phyloP scores from a whole-genome alignment of 176 grass and related monocot genomes.

The Carex parvula region DNA sequence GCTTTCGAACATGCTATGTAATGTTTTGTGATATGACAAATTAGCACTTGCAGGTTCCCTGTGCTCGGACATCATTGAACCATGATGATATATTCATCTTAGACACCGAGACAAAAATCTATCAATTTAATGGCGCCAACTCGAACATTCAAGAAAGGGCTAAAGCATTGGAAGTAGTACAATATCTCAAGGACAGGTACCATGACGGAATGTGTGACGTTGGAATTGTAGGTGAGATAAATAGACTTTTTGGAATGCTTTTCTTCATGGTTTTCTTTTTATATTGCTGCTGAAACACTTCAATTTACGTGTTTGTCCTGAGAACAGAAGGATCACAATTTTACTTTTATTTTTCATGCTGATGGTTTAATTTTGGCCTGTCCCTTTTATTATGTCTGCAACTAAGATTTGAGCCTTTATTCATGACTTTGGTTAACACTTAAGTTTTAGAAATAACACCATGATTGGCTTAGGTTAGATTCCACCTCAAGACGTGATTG shows the following conservation, averaged over 20 bases:
- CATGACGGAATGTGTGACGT: constrained; percentile 73
- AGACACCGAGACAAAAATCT: constrained; percentile 79
- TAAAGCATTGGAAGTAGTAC: constrained; percentile 88
- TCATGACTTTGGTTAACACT: neutral
- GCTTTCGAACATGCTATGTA: constrained; percentile 3
- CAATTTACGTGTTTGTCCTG: neutral
- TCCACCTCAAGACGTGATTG: neutral
- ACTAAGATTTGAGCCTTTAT: neutral
- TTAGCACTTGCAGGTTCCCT: constrained; percentile 64
- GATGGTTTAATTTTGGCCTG: too few relatives aligned
- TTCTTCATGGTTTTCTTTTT: neutral
- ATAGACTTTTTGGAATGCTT: neutral
- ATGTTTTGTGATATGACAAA: constrained; percentile 11
- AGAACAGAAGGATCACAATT: neutral
- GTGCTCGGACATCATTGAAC: constrained; percentile 77
- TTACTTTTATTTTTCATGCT: neutral
- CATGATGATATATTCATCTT: constrained; percentile 98
- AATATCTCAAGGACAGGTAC: constrained; percentile 89
- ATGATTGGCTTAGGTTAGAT: neutral
- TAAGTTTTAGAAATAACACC: neutral
- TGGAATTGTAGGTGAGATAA: constrained; percentile 76
- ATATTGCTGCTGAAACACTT: constrained; percentile 9
- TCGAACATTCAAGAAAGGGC: constrained; percentile 98
- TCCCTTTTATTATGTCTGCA: constrained; percentile 1
- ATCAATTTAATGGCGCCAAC: constrained; percentile 93